Evolutionary conservation across 371 early-diverging fungal species (phyloP).

Genomic region (Phascolomyces articulosus): DNA sequence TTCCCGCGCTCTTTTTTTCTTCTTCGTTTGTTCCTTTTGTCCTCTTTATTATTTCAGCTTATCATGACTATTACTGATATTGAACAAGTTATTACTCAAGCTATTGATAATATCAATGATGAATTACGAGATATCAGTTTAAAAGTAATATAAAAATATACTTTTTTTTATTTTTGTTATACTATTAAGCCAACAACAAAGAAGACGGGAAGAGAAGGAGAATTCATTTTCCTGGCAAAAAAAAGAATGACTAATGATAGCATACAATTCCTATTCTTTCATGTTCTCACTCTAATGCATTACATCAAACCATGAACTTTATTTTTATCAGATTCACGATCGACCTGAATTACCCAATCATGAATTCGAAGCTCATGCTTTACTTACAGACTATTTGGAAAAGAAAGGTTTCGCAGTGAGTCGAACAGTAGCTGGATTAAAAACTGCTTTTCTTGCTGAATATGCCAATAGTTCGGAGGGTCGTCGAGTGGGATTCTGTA

Average conservation of each 20-base stretch:
- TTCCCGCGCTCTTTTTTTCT: neutral
- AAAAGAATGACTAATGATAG: no score
- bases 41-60: neutral
- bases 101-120: slow-evolving; percentile 46
- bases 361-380: slow-evolving; percentile 58
- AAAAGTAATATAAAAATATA: slow-evolving; percentile 38
- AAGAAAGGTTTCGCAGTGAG: slow-evolving; percentile 58
- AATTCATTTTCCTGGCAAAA: no score
- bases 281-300: no score
- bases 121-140: slow-evolving; percentile 61
- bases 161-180: neutral
- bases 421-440: slow-evolving; percentile 55
- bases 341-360: slow-evolving; percentile 63
- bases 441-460: slow-evolving; percentile 68
- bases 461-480: slow-evolving; percentile 40
- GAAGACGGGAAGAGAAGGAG: neutral
- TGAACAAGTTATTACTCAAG: slow-evolving; percentile 8
- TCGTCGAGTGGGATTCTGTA: slow-evolving; percentile 58
- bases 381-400: slow-evolving; percentile 60
- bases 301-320: no score
- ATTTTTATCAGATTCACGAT: slow-evolving; percentile 67
- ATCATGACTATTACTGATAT: neutral
- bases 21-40: no score
- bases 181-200: no score
- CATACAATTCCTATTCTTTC: neutral